A percentile compares a stretch with the other conserved stretches of the same genome.
These are phyloP conservation scores for Yamadazyma songkhlaensis DNA, from an alignment of 1,139 yeast genomes.

Conservation along the genomic window DNA sequence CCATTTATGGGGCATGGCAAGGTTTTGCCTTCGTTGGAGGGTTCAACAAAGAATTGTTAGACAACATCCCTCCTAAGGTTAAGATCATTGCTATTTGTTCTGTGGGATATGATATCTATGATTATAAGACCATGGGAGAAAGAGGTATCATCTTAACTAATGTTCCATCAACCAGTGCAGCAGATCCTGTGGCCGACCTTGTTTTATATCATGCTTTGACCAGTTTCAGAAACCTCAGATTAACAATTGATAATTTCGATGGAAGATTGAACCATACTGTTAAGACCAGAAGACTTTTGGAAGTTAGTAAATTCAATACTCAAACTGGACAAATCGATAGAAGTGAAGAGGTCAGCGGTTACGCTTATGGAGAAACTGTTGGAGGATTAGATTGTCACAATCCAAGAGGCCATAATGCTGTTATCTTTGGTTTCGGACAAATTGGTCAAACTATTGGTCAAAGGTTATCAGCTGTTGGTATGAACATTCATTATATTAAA, in stretches of 20 bases:
- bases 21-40: slow-evolving; percentile 54
- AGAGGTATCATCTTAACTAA: slow-evolving; percentile 59
- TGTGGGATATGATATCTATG: slow-evolving; percentile 68
- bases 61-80: slow-evolving; percentile 48
- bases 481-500: slow-evolving; percentile 65
- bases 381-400: slow-evolving; percentile 35
- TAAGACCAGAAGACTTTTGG: slow-evolving; percentile 35
- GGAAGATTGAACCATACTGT: slow-evolving; percentile 36
- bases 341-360: slow-evolving; percentile 25
- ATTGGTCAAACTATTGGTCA: slow-evolving; percentile 68
- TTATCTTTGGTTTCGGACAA: slow-evolving; percentile 75
- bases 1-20: slow-evolving; percentile 64
- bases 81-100: slow-evolving; percentile 63
- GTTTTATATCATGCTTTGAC: slow-evolving; percentile 60
- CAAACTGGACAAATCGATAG: slow-evolving; percentile 32
- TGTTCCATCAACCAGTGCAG: slow-evolving; percentile 59
- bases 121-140: slow-evolving; percentile 36
- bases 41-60: slow-evolving; percentile 44
- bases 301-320: slow-evolving; percentile 33
- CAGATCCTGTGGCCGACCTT: slow-evolving; percentile 76
- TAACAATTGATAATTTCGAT: slow-evolving; percentile 43
- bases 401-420: slow-evolving; percentile 60
- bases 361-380: slow-evolving; percentile 47
- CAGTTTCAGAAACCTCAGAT: slow-evolving; percentile 59
- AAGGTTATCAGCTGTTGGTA: slow-evolving; percentile 57